Base-by-base conservation (phyloP, 768 basidiomycete genomes). In the Tremella mesenterica region DNA sequence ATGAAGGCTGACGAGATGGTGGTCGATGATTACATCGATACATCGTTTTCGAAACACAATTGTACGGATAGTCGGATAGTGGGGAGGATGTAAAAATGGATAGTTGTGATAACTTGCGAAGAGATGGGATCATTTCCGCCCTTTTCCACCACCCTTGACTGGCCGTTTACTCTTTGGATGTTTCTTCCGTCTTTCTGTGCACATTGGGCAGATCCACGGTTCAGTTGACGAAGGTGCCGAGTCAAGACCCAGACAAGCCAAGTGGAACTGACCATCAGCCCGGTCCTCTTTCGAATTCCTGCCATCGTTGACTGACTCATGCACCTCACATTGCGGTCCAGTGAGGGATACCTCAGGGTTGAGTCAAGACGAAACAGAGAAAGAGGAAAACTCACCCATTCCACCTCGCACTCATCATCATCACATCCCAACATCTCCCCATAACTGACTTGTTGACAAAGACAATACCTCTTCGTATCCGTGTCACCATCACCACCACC, bases 401-500 rank as follows among this genome's bases (percentile, higher is more conserved):
- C 73, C 44, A 70, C 63, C 44, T 64, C 64, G 52, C 74, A 75
- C 44, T 67, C 60, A 21, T 70, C 65, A 21, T 68, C 63, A 59
- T 75, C 74, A 56, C 74, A 75, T 18, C 67, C 74, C 38, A 75
- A 73, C 74, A 75, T 75, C 56, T 74, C 72, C 3, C 74, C 74
- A 53, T 65, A 75, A 51, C 68, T 65, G 30, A 67, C 59, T 23
- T 67, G 64, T 20, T 62, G 56, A 56, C 74, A 75, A 18, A 54
- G 53, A 44, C 72, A 73, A 39, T 73, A 73, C 4, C 58, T 39
- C 36, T 38, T 58, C 7, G 57, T 68, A 62, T 65, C 74, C 14
- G 44, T 58, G 14, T 71, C 64, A 3, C 44, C 61, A 9, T 58
- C 65, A 12, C 29, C 47, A 3, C 43, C 54, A 14, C 48, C 55